phyloP scores from a whole-genome alignment of 257 asterid genomes.

The Mitragyna speciosa region DNA sequence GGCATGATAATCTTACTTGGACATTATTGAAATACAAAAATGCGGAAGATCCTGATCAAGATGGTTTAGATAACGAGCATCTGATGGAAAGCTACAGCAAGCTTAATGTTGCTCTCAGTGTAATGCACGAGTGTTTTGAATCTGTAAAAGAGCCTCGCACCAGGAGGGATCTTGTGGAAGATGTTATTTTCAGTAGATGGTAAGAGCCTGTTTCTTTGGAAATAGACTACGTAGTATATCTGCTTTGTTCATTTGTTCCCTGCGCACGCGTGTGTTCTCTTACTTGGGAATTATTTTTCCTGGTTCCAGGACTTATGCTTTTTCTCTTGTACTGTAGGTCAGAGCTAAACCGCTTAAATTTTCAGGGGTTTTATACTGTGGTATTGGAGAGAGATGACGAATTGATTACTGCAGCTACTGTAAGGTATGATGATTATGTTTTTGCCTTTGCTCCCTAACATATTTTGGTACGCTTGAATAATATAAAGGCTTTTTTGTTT shows the following conservation, averaged over 20 bases:
- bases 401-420: slow-evolving; percentile 64
- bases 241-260: background rate
- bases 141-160: slow-evolving; percentile 73
- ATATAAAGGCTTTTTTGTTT: slow-evolving; percentile 2
- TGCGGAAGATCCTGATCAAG: slow-evolving; percentile 32
- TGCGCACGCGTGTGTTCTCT: background rate
- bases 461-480: slow-evolving; percentile 4
- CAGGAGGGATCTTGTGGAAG: slow-evolving; percentile 77
- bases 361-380: slow-evolving; percentile 79
- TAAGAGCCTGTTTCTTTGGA: slow-evolving; percentile 26
- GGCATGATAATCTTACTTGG: slow-evolving; percentile 57
- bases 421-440: slow-evolving; percentile 54
- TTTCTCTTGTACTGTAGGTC: slow-evolving; percentile 52
- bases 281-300: background rate
- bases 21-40: slow-evolving; percentile 57
- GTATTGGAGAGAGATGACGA: slow-evolving; percentile 71
- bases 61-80: slow-evolving; percentile 36
- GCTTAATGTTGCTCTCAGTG: slow-evolving; percentile 70
- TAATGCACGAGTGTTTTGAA: slow-evolving; percentile 91
- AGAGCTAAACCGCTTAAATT: slow-evolving; percentile 69
- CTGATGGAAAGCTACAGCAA: slow-evolving; percentile 54
- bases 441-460: slow-evolving; percentile 12
- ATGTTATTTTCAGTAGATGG: slow-evolving; percentile 77
- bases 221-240: background rate
- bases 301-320: background rate